Base-by-base conservation (phyloP, 2,329 filamentous ascomycete genomes). In the Venturia carpophila region DNA sequence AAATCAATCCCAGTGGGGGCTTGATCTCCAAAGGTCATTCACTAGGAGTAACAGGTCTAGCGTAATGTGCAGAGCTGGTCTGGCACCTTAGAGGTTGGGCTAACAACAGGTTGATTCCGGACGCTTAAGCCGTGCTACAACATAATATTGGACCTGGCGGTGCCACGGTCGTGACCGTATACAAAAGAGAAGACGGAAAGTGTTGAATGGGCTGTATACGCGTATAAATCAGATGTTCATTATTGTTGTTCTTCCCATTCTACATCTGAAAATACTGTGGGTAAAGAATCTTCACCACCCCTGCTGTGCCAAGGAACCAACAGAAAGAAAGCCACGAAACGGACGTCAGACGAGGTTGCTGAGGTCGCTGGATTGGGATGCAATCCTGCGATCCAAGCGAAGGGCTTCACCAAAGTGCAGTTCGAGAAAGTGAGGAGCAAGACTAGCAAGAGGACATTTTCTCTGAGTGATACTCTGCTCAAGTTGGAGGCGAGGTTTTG, bases 61-160 rank as follows among this genome's bases (percentile, higher is more conserved):
- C 72, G 9, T 71, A 73, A 61, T 73, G 71, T 56, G 68, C 71
- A 11, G 72, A 73, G 58, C 63, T 73, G 3, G 69, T 69, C 21
- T 73, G 72, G 72, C 72, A 73, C 41, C 67, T 73, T 9, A 66
- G 71, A 24, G 72, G 72, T 24, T 73, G 71, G 71, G 71, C 72
- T 4, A 71, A 70, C 66, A 73, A 71, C 62, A 21, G 65, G 19
- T 67, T 71, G 1, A 67, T 71, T 2, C 69, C 68, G 11, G 64
- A 65, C 5, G 52, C 63, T 19, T 47, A 3, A 5, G 69, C 69
- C 7, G 69, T 67, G 2, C 65, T 73, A 15, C 71, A 73, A 67
- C 72, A 73, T 60, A 73, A 73, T 56, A 49, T 73, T 13, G 71
- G 72, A 5, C 68, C 73, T 1, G 72, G 71, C 6, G 71, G 72